Conservation (phyloP, 2,329 filamentous ascomycete genomes). For the Nigrospora osmanthi region DNA sequence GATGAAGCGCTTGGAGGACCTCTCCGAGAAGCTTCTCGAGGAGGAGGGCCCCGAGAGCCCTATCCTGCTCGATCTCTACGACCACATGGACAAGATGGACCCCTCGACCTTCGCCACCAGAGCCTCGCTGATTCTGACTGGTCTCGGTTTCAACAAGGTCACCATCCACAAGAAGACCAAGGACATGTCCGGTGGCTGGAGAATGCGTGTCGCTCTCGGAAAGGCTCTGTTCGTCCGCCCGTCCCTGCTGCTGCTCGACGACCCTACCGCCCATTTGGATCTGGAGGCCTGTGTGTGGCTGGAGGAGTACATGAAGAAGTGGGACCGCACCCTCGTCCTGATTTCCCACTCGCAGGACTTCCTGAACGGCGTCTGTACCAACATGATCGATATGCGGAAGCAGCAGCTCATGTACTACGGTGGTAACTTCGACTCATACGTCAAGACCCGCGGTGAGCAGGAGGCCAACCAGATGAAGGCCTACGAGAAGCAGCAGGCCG, state of each 20-base stretch:
- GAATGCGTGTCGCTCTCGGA: conserved; percentile 96
- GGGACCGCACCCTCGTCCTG: conserved; percentile 92
- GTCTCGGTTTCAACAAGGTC: conserved; percentile 97
- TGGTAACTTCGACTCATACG: conserved; percentile 98
- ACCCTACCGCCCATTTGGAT: conserved; percentile 98
- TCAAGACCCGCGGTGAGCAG: conserved; percentile 89
- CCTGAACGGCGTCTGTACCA: conserved; percentile 96
- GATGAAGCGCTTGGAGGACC: conserved; percentile 79
- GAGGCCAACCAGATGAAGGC: conserved; percentile 99
- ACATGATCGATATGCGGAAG: conserved; percentile 96
- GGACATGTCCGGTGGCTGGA: conserved; percentile 99
- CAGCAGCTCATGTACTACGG: conserved; percentile 93
- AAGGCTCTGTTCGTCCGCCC: conserved; percentile 99
- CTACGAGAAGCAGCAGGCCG: conserved; percentile 97
- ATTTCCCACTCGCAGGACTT: conserved; percentile 99
- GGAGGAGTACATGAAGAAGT: conserved; percentile 99
- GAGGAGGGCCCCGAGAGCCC: conserved; percentile 87
- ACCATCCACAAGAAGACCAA: conserved; percentile 99
- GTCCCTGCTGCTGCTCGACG: conserved; percentile 88
- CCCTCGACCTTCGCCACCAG: conserved; percentile 94
- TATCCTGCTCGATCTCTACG: conserved; percentile 87
- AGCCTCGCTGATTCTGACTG: conserved; percentile 91
- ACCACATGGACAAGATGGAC: conserved; percentile 99
- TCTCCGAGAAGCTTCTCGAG: conserved; percentile 87
- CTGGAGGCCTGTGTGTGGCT: conserved; percentile 99